Evolutionary conservation across 352 stramenopile genomes (phyloP).

Genomic region (Phytopythium montanum): DNA sequence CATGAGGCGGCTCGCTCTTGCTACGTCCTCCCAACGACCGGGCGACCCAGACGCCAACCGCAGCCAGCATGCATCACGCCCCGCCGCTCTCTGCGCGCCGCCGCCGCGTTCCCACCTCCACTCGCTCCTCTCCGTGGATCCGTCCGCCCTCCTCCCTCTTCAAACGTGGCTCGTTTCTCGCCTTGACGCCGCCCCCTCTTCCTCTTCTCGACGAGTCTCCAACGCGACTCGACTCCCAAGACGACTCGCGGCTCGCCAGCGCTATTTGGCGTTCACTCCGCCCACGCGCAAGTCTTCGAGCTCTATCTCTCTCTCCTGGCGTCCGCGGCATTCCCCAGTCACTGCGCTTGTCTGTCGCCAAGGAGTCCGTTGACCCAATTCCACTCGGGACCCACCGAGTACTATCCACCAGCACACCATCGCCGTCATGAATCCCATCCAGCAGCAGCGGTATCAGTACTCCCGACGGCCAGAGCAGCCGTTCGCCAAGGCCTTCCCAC

Average conservation of each 20-base stretch:
- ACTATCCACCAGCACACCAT: neutral
- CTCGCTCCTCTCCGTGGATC: conserved; percentile 3
- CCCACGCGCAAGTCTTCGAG: no score
- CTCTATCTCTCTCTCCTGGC: conserved; percentile 2
- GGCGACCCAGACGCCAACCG: conserved; percentile 1
- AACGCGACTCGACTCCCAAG: no score
- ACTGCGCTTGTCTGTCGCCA: no score
- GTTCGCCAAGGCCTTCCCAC: conserved; percentile 44
- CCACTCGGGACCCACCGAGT: neutral
- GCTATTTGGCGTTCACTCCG: neutral
- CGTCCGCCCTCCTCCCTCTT: conserved; percentile 3
- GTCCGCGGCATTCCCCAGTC: neutral
- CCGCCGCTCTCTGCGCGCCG: conserved; percentile 2
- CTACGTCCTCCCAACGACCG: neutral
- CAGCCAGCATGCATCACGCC: neutral
- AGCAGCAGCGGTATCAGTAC: conserved; percentile 32
- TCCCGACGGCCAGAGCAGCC: conserved; percentile 42
- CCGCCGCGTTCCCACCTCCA: conserved; percentile 3
- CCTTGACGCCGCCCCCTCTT: neutral
- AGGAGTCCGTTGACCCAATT: neutral
- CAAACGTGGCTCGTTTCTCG: conserved; percentile 9
- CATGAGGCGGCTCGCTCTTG: neutral
- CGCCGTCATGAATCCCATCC: neutral
- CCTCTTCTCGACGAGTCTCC: no score
- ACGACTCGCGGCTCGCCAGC: neutral